A percentile compares a stretch with the other conserved stretches of the same genome.
phyloP scores from a whole-genome alignment of 2,329 filamentous ascomycete species.

The Didymellaceae sp. region DNA sequence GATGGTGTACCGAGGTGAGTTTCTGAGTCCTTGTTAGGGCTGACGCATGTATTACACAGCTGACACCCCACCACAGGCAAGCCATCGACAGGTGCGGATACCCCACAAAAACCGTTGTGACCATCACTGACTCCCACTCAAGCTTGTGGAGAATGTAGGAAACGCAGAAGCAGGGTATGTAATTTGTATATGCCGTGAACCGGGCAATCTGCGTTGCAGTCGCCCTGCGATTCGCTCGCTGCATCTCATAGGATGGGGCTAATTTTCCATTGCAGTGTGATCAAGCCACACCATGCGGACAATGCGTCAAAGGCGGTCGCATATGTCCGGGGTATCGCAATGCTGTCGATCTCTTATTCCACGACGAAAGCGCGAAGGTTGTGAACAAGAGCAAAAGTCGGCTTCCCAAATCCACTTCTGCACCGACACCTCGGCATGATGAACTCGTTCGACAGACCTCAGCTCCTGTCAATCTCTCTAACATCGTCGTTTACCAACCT shows the following conservation, averaged over 20 bases:
- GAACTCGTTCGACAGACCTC: background rate
- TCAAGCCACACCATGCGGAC: slow-evolving; percentile 34
- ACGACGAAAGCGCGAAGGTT: slow-evolving; percentile 34
- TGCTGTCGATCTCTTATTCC: slow-evolving; percentile 36
- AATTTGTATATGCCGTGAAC: background rate
- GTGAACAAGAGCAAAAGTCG: slow-evolving; percentile 23
- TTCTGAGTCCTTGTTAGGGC: background rate
- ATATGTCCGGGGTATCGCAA: slow-evolving; percentile 38
- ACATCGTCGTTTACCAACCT: slow-evolving; percentile 32
- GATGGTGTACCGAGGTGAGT: slow-evolving; percentile 34
- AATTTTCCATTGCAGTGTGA: slow-evolving; percentile 30
- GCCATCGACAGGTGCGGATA: slow-evolving; percentile 24
- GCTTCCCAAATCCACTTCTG: background rate
- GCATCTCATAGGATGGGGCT: slow-evolving; percentile 5
- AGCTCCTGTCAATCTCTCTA: slow-evolving; percentile 21
- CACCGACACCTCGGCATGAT: background rate
- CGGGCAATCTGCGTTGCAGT: background rate
- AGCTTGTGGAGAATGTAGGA: slow-evolving; percentile 39
- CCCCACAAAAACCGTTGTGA: background rate
- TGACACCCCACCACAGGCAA: slow-evolving; percentile 24
- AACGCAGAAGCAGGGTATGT: slow-evolving; percentile 38
- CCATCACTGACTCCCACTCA: background rate
- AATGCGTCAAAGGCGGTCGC: slow-evolving; percentile 35
- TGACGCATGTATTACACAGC: slow-evolving; percentile 1
- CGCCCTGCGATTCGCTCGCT: slow-evolving; percentile 1